Percentiles rank a stretch among this genome's conserved stretches.
Evolutionary conservation across 2,329 filamentous ascomycete species (phyloP).

Genomic region (Helminthosporium solani): DNA sequence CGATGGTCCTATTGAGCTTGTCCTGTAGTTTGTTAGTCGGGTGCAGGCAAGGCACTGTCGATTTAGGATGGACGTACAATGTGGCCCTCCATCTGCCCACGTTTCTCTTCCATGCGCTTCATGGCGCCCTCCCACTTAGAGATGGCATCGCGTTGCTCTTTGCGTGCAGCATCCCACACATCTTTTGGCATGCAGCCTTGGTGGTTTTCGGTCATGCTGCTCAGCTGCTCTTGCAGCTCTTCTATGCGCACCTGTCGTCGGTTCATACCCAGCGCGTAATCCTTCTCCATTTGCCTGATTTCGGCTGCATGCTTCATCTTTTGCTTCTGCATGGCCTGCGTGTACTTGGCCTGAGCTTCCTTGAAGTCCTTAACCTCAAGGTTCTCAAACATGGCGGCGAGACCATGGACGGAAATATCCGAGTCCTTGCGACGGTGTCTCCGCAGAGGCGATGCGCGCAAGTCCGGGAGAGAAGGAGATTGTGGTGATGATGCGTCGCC

Average conservation of each 20-base stretch:
- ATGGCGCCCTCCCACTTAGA: conserved; percentile 37
- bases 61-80: conserved; percentile 19
- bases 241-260: conserved; percentile 34
- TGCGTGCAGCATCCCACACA: conserved; percentile 30
- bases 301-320: conserved; percentile 38
- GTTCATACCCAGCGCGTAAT: conserved; percentile 63
- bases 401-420: conserved; percentile 42
- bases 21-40: neutral
- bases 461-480: conserved; percentile 34
- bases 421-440: conserved; percentile 40
- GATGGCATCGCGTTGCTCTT: conserved; percentile 33
- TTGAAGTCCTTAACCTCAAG: conserved; percentile 57
- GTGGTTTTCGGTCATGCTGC: conserved; percentile 21
- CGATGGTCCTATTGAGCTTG: conserved; percentile 13
- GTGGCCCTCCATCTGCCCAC: conserved; percentile 26
- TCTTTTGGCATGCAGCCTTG: conserved; percentile 29
- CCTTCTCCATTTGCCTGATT: conserved; percentile 54
- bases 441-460: conserved; percentile 44
- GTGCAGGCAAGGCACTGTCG: neutral
- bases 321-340: conserved; percentile 47
- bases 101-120: conserved; percentile 32
- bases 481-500: conserved; percentile 22
- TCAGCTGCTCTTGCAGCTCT: conserved; percentile 30
- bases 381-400: conserved; percentile 71
- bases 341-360: conserved; percentile 47